These are phyloP conservation scores for Parastagonospora avenae DNA, from an alignment of 2,329 filamentous ascomycete genomes.

Conservation along the genomic window DNA sequence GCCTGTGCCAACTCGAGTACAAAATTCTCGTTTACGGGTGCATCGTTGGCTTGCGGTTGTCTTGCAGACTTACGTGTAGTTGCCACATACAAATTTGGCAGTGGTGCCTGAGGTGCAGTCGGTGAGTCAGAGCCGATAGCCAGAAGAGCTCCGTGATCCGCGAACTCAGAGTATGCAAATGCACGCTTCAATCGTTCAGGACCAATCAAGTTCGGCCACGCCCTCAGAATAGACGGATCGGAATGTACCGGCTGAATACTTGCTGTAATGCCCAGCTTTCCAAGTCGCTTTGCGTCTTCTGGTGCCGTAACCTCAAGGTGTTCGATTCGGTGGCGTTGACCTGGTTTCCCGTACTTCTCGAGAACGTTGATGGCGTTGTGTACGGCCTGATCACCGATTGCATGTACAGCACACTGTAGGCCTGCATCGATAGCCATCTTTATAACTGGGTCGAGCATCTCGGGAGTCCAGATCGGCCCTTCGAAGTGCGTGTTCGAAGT, in stretches of 20 bases:
- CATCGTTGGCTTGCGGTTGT: slow-evolving; percentile 49
- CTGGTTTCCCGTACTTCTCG: slow-evolving; percentile 49
- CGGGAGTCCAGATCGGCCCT: slow-evolving; percentile 61
- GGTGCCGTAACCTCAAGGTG: slow-evolving; percentile 65
- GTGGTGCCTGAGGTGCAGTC: slow-evolving; percentile 61
- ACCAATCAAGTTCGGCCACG: slow-evolving; percentile 65
- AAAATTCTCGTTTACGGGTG: slow-evolving; percentile 59
- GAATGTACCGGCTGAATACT: slow-evolving; percentile 94
- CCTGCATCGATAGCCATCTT: slow-evolving; percentile 58
- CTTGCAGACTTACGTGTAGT: slow-evolving; percentile 62
- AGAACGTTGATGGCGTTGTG: slow-evolving; percentile 63
- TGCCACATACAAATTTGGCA: slow-evolving; percentile 64
- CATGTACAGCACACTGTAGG: slow-evolving; percentile 67
- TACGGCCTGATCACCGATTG: slow-evolving; percentile 67
- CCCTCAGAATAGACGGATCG: slow-evolving; percentile 69
- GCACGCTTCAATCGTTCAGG: slow-evolving; percentile 60
- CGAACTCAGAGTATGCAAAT: slow-evolving; percentile 68
- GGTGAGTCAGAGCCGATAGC: slow-evolving; percentile 66
- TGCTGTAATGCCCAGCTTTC: slow-evolving; percentile 71
- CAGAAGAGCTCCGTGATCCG: slow-evolving; percentile 57
- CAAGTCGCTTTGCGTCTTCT: slow-evolving; percentile 62
- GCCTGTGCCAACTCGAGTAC: slow-evolving; percentile 60
- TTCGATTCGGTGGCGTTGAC: slow-evolving; percentile 66
- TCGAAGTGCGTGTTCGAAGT: slow-evolving; percentile 52
- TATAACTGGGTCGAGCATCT: slow-evolving; percentile 60